Evolutionary conservation across 257 asterid species (phyloP), one percentile per base, ranked within the genome.

Genomic region (Schizonepeta tenuifolia): DNA sequence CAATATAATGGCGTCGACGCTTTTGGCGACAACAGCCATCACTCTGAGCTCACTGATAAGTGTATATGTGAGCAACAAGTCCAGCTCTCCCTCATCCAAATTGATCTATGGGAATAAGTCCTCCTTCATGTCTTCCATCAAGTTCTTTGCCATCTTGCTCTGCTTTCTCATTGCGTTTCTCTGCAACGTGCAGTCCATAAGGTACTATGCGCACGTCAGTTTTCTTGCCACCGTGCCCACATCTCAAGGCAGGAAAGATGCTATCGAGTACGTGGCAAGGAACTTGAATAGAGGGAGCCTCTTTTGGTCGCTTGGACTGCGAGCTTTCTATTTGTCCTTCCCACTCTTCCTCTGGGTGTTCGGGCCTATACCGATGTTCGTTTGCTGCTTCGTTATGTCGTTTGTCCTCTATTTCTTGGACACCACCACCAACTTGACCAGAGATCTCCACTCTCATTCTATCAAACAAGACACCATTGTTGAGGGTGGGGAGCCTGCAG

Each of bases 1-100:
- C 94, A 90, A 87, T 65, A 93, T 93, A 78, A 93, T 93, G 98
- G 98, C 98, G 0, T 90, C 97, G 1, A 93, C 98, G 2, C 90
- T 93, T 20, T 67, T 93, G 65, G 98, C 97, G 2, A 89, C 98
- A 1, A 81, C 87, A 21, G 94, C 98, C 38, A 90, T 92, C 63
- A 84, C 92, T 36, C 96, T 92, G 24, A 84, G 97, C 86, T 92
- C 98, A 18, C 60, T 92, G 4, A 88, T 92, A 62, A 81, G 96
- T 26, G 98, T 90, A 9, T 92, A 83, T 2, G 93, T 86, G 20
- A 88, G 97, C 84, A 88, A 86, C 77, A 73, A 83, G 65, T 82
- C 97, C 62, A 79, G 53, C 73, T 72, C 83, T 20, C 75, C 91
- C 31, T 65, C 77, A 0, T 65, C 70, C 43, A 74, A 78, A 12